Percentiles rank a stretch among this genome's conserved stretches.
These are phyloP conservation scores for Gryganskiella cystojenkinii DNA, from an alignment of 192 early-diverging fungal genomes.

Conservation along the genomic window DNA sequence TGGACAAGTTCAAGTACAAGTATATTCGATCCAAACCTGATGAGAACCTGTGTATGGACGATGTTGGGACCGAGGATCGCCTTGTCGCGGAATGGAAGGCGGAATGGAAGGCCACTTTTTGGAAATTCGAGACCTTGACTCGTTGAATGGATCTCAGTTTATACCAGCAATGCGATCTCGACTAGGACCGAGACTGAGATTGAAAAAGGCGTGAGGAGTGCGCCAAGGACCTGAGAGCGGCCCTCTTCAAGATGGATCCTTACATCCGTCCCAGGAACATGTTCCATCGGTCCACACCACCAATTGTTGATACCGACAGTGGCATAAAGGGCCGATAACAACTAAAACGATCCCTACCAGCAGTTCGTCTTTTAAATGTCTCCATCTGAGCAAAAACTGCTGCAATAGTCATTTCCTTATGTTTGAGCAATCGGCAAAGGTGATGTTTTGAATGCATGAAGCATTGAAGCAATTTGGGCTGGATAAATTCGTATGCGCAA, in stretches of 20 bases:
- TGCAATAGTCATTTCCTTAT: too few relatives aligned
- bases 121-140: constrained; percentile 60
- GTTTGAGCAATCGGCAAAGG: too few relatives aligned
- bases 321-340: constrained; percentile 19
- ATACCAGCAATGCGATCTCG: background rate
- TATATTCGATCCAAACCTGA: constrained; percentile 43
- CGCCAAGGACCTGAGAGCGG: constrained; percentile 52
- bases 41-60: constrained; percentile 56
- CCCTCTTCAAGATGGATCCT: constrained; percentile 58
- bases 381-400: too few relatives aligned
- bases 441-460: too few relatives aligned
- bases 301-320: constrained; percentile 16
- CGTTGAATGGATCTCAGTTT: constrained; percentile 53
- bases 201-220: constrained; percentile 38
- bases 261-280: constrained; percentile 55
- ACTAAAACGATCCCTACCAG: constrained; percentile 16
- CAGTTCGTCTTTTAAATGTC: too few relatives aligned
- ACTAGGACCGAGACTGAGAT: constrained; percentile 38
- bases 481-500: too few relatives aligned
- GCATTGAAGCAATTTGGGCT: too few relatives aligned
- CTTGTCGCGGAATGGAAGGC: constrained; percentile 27
- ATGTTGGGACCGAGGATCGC: constrained; percentile 20
- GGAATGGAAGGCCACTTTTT: constrained; percentile 42
- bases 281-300: constrained; percentile 33
- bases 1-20: constrained; percentile 56